Evolutionary conservation across 441 rosid genomes (phyloP).

Genomic region (Croton laevigatus): DNA sequence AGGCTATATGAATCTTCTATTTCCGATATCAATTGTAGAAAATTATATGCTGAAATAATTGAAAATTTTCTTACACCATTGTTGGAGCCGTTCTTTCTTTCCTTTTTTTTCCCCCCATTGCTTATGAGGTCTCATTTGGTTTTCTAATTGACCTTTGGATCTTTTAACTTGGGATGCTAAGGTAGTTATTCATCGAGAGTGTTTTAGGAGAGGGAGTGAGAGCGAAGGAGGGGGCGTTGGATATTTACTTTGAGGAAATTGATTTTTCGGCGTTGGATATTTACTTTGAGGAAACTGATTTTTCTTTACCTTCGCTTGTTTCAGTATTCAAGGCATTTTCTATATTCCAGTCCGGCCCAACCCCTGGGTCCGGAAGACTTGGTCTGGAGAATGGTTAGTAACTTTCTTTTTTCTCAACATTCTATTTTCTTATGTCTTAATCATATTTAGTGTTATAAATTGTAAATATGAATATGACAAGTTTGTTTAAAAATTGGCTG

Average conservation of each 20-base stretch:
- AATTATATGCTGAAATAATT: too few relatives aligned
- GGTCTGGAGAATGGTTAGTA: conserved; percentile 83
- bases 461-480: not conserved
- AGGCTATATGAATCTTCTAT: too few relatives aligned
- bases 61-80: too few relatives aligned
- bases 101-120: not conserved
- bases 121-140: not conserved
- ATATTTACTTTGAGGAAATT: conserved; percentile 3
- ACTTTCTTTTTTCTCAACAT: not conserved
- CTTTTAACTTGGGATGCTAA: not conserved
- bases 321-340: conserved; percentile 76
- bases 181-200: not conserved
- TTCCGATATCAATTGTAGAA: too few relatives aligned
- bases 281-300: conserved; percentile 9
- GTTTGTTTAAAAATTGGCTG: not conserved
- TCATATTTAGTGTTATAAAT: not conserved
- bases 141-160: not conserved
- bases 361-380: conserved; percentile 94
- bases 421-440: not conserved
- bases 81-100: too few relatives aligned
- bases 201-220: not conserved
- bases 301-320: conserved; percentile 17
- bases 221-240: not conserved
- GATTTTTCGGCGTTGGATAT: not conserved
- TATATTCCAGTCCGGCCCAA: conserved; percentile 86